Evolutionary conservation across 305 asterid genomes (phyloP), one percentile per base, ranked within the genome.

Genomic region (Solanum hybrid): DNA sequence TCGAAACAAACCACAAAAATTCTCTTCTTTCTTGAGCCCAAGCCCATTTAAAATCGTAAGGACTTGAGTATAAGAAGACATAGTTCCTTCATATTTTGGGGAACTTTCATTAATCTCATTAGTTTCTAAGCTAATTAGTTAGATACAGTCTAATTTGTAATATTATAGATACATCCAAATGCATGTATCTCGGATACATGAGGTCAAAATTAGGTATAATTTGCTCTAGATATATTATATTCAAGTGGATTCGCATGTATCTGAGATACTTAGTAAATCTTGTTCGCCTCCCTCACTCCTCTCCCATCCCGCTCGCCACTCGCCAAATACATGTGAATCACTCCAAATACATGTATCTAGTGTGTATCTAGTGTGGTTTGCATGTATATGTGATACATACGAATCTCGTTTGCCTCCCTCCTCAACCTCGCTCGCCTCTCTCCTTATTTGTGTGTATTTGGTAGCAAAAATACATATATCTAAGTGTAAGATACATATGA

Each of bases 181-280:
- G 0, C 4, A 51, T 51, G 67, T 2, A 16, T 51, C 67, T 51
- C 9, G 0, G 1, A 51, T 51, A 51, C 1, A 16, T 51, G 1
- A 0, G n/a, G 1, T 51, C n/a, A 51, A 51, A 51, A 51, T 51
- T 16, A 16, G 0, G 67, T 16, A 1, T 51, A 51, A 51, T 51
- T 51, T 51, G 9, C 18, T 51, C 1, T 51, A 16, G n/a, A 51
- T 51, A 51, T 1, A 51, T 51, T 51, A 1, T 16, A 51, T 51
- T 0, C 67, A 51, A 16, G 1, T 51, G n/a, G 1, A 51, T 51
- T 51, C 4, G 10, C 67, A 51, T 16, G 67, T 16, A 16, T 51
- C 4, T 51, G 4, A 0, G 0, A 51, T 51, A 16, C n/a, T 0
- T 51, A 51, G n/a, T 1, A 51, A 1, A 51, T 16, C 0, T 51